Base-by-base conservation (phyloP, 2,329 filamentous ascomycete species). In the Trichoderma gracile region DNA sequence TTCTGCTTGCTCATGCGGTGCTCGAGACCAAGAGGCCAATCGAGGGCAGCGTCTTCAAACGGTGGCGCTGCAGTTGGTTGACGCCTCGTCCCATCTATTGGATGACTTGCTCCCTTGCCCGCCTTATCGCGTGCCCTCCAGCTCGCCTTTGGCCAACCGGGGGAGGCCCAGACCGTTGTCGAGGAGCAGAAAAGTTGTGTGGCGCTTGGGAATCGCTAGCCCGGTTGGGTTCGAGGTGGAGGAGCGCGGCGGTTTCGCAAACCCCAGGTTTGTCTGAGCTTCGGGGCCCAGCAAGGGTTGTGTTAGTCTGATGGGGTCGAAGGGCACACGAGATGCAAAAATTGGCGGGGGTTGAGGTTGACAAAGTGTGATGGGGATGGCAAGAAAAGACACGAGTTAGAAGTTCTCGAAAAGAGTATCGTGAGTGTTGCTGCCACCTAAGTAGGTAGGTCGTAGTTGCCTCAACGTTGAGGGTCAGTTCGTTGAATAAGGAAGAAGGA, bases 201-300 rank as follows among this genome's bases (percentile, higher is more conserved):
- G 58, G 58, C 47, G 47, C 58, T 53, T 53, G 47, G 23, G 49
- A 52, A n/a, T 54, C 40, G 49, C 59, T 54, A 62, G 59, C 40
- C 58, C n/a, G 46, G 50, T 33, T 45, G 33, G 47, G 55, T 23
- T 46, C 25, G n/a, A 43, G 57, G 56, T 60, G 57, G 57, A 50
- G 63, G 49, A 47, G 40, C 42, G 30, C 12, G 56, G 43, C 52
- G 49, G 49, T 49, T 65, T 62, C 43, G 45, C 53, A 63, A 63
- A 57, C 53, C 61, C 53, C 52, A 57, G 61, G 61, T 57, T 64
- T 58, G 61, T 64, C 43, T 64, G 61, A 64, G 61, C 33, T 46
- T 52, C 15, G 50, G 33, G n/a, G 52, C 52, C 46, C 33, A 46
- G 53, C 61, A 58, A 56, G 61, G 63, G 25, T 21, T 42, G 49